Conservation (phyloP, 352 stramenopile species). For the Phytophthora cryptogea region DNA sequence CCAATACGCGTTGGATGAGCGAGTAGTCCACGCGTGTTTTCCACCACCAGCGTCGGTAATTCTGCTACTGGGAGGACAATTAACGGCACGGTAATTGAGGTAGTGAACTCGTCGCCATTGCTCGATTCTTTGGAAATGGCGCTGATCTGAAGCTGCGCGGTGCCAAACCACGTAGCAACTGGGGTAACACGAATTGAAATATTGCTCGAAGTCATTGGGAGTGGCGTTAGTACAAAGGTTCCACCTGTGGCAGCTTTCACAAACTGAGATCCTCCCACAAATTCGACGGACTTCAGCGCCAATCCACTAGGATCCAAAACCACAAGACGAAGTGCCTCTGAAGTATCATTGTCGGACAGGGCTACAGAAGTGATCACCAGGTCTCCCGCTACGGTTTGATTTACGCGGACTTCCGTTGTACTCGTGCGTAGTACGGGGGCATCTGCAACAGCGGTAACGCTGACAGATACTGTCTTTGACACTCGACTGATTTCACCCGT, state of each 20-base stretch:
- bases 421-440: slow-evolving; percentile 31
- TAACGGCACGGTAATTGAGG: slow-evolving; percentile 21
- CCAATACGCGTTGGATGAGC: slow-evolving; percentile 39
- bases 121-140: slow-evolving; percentile 43
- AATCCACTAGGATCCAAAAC: slow-evolving; percentile 29
- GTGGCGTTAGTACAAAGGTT: slow-evolving; percentile 31
- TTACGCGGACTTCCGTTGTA: slow-evolving; percentile 30
- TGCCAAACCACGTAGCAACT: slow-evolving; percentile 41
- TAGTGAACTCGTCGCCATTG: slow-evolving; percentile 26
- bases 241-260: slow-evolving; percentile 21
- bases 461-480: slow-evolving; percentile 31
- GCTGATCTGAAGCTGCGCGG: slow-evolving; percentile 31
- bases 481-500: slow-evolving; percentile 31
- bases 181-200: slow-evolving; percentile 37
- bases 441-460: slow-evolving; percentile 40
- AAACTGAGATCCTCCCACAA: slow-evolving; percentile 24
- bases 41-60: slow-evolving; percentile 36
- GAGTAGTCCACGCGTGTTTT: slow-evolving; percentile 42
- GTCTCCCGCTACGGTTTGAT: slow-evolving; percentile 38
- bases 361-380: slow-evolving; percentile 34
- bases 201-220: slow-evolving; percentile 17
- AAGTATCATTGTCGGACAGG: slow-evolving; percentile 47
- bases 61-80: slow-evolving; percentile 49
- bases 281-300: slow-evolving; percentile 32
- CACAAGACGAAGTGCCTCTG: slow-evolving; percentile 42